A percentile compares a stretch with the other conserved stretches of the same genome.
These are phyloP conservation scores for Aspergillus hiratsukae DNA, from an alignment of 2,329 filamentous ascomycete genomes.

Conservation along the genomic window DNA sequence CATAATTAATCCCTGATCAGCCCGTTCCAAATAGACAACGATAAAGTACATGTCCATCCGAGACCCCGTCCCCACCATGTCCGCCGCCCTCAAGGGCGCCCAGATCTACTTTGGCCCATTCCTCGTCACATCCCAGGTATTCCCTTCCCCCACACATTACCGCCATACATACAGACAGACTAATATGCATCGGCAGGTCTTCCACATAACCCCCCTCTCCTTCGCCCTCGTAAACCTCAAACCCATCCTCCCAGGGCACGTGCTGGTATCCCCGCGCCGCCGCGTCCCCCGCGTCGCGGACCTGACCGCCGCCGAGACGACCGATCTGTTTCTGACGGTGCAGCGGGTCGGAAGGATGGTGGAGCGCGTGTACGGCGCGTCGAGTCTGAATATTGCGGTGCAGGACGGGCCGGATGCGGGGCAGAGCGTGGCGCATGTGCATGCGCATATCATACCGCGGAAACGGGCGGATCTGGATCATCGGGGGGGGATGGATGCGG, in stretches of 20 bases:
- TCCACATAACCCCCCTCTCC: slow-evolving; percentile 71
- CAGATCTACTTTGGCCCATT: slow-evolving; percentile 69
- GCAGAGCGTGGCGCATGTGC: slow-evolving; percentile 89
- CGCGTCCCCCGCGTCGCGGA: slow-evolving; percentile 70
- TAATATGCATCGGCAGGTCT: too few relatives aligned
- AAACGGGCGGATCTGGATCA: slow-evolving; percentile 54
- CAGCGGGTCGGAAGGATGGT: slow-evolving; percentile 78
- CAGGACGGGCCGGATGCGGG: slow-evolving; percentile 88
- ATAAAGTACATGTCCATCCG: slow-evolving; percentile 8
- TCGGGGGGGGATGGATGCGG: slow-evolving; percentile 60
- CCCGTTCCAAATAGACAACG: neutral
- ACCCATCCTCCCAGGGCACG: slow-evolving; percentile 86
- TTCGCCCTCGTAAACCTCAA: slow-evolving; percentile 95
- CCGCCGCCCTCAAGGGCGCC: slow-evolving; percentile 26
- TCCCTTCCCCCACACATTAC: neutral
- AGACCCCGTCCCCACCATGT: slow-evolving; percentile 15
- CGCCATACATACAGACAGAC: neutral
- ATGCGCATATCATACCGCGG: slow-evolving; percentile 86
- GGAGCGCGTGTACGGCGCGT: slow-evolving; percentile 55
- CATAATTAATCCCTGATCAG: neutral
- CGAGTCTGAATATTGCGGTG: slow-evolving; percentile 88
- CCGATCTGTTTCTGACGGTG: slow-evolving; percentile 82
- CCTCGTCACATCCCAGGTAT: slow-evolving; percentile 68
- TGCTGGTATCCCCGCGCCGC: slow-evolving; percentile 76
- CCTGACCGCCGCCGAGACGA: slow-evolving; percentile 66